These are phyloP conservation scores for Kurtzmaniella quercitrusa DNA, from an alignment of 1,139 yeast species.

Conservation along the genomic window DNA sequence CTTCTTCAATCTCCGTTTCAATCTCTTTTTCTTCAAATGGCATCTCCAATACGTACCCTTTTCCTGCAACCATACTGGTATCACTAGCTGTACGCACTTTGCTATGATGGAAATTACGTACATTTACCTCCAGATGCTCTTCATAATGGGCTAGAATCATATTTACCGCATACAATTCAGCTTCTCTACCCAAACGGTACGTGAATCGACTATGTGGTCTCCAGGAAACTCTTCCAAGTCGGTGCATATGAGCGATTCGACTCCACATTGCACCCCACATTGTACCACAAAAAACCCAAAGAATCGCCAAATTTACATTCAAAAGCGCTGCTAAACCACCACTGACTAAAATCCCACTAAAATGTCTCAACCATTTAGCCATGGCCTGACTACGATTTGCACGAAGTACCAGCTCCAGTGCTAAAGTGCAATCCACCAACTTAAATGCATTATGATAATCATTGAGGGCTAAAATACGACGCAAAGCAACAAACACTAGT, in stretches of 20 bases:
- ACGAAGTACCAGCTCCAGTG: constrained; percentile 4
- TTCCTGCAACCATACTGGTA: constrained; percentile 16
- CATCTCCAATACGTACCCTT: constrained; percentile 27
- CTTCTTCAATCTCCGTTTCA: constrained; percentile 7
- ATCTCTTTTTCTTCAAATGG: constrained; percentile 12
- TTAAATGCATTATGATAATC: constrained; percentile 34
- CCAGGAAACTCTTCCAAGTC: constrained; percentile 32
- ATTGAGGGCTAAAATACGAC: constrained; percentile 21
- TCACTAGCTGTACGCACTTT: constrained; percentile 22
- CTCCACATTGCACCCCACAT: constrained; percentile 6
- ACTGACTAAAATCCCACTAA: background rate
- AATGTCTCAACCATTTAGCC: background rate
- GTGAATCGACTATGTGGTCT: constrained; percentile 24
- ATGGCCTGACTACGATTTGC: background rate
- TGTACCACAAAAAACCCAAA: background rate
- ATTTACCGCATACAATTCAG: constrained; percentile 27
- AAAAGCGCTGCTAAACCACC: background rate
- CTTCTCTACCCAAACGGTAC: constrained; percentile 22
- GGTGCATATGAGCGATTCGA: constrained; percentile 13
- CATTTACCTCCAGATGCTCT: constrained; percentile 37
- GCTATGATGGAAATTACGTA: constrained; percentile 35
- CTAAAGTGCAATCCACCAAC: constrained; percentile 26
- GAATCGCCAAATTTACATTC: background rate
- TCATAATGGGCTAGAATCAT: constrained; percentile 35
- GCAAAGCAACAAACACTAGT: constrained; percentile 1